Base-by-base conservation (phyloP, 352 stramenopile species). In the Plasmopara viticola region DNA sequence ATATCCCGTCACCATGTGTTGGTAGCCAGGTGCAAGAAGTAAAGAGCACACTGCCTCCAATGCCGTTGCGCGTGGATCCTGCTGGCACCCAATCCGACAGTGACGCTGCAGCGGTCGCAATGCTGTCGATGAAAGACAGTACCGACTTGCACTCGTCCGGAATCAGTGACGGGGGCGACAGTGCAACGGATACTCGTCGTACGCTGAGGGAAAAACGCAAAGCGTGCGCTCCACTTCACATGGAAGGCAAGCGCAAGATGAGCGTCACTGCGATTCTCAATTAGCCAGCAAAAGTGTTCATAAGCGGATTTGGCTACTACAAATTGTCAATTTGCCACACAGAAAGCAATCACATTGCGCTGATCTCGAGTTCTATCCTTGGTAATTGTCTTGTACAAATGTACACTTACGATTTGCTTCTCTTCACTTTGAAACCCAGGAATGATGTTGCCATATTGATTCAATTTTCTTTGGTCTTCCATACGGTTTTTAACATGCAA, bases 251-350 rank as follows among this genome's bases (percentile, higher is more conserved):
- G 72, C 77, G 83, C 62, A 94, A 94, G 64, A 94, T 94, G 84
- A 90, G 81, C 48, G 82, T 94, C 40, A 84, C 84, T 14, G 86
- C 81, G 41, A 91, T 94, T 70, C 74, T 94, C 51, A 94, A 94
- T 66, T 94, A 78, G 60, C 35, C 31, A 54, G 5, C 44, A 12
- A 5, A 14, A 37, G 47, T 30, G 25, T 33, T 31, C 29, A 18
- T 43, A 56, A 31, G 29, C 31, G 17, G 45, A 35, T 35, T 12
- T 12, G 31, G 31, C 1, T 1, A 35, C 20, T 25, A 25, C 20
- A 25, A 3, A 25, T 3, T 25, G 20, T 25, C 20, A 25, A 25
- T 25, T 25, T 25, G 20, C 20, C 20, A 25, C 20, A 25, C 20
- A 25, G 20, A 3, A 3, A 25, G 20, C 20, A 25, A 25, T 25